Evolutionary conservation across 495 filamentous ascomycete genomes (phyloP).

Genomic region (Bathelium albidoporum): DNA sequence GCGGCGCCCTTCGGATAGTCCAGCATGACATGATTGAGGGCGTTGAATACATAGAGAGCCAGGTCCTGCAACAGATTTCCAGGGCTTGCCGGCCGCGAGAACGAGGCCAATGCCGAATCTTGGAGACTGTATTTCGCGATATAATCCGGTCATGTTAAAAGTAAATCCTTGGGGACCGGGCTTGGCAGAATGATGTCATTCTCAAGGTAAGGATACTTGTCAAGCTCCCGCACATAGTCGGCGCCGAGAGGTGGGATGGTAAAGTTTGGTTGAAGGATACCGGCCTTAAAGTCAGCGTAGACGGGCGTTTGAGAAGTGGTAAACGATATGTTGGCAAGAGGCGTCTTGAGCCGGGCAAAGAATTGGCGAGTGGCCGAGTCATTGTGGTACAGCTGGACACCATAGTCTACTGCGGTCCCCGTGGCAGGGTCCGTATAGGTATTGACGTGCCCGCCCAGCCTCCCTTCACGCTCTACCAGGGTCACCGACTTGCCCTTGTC

Average conservation of each 20-base stretch:
- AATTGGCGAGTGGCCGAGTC: constrained; percentile 29
- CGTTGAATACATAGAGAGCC: constrained; percentile 22
- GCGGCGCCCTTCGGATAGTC: not conserved
- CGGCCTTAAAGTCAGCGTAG: not conserved
- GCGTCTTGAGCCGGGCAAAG: constrained; percentile 26
- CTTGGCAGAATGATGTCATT: constrained; percentile 35
- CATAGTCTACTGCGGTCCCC: constrained; percentile 38
- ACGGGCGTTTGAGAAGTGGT: not conserved
- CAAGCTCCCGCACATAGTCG: constrained; percentile 16
- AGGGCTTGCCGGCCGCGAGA: constrained; percentile 21
- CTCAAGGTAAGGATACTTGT: constrained; percentile 33
- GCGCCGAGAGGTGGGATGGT: constrained; percentile 18
- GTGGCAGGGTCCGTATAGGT: constrained; percentile 34
- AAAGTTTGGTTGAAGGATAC: constrained; percentile 8
- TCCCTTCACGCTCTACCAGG: constrained; percentile 33
- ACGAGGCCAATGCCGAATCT: constrained; percentile 21
- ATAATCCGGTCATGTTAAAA: constrained; percentile 36
- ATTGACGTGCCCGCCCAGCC: constrained; percentile 36
- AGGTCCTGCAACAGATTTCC: constrained; percentile 32
- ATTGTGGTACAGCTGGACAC: not conserved
- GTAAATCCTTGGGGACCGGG: constrained; percentile 34
- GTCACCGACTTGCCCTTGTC: constrained; percentile 35
- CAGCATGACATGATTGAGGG: constrained; percentile 6
- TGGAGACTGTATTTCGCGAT: constrained; percentile 32
- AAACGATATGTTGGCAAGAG: not conserved